Evolutionary conservation across 306 rosid species (phyloP).

Genomic region (Glycine tomentella): DNA sequence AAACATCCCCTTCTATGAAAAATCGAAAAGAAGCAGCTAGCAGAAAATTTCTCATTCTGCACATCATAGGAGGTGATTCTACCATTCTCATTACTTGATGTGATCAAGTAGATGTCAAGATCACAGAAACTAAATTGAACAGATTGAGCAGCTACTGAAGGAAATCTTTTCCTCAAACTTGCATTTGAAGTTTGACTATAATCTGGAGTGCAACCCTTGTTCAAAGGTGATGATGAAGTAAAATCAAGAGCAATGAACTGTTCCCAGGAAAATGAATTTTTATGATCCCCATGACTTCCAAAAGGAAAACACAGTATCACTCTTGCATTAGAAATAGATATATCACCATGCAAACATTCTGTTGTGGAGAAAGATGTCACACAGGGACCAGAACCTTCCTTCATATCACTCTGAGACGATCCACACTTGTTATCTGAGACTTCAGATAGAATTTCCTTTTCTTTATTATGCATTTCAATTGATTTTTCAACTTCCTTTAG

Average conservation of each 20-base stretch:
- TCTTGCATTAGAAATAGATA: slow-evolving; percentile 73
- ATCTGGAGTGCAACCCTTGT: slow-evolving; percentile 49
- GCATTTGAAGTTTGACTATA: slow-evolving; percentile 54
- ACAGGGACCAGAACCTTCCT: slow-evolving; percentile 54
- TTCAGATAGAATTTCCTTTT: slow-evolving; percentile 46
- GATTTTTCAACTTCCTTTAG: slow-evolving; percentile 59
- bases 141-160: slow-evolving; percentile 59
- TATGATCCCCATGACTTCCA: slow-evolving; percentile 54
- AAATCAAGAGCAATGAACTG: slow-evolving; percentile 84
- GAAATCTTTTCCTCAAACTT: slow-evolving; percentile 63
- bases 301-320: slow-evolving; percentile 83
- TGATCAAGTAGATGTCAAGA: slow-evolving; percentile 68
- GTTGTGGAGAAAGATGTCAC: slow-evolving; percentile 63
- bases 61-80: slow-evolving; percentile 49
- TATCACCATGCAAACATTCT: slow-evolving; percentile 65
- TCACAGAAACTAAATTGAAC: slow-evolving; percentile 65
- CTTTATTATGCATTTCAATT: slow-evolving; percentile 51
- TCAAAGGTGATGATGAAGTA: slow-evolving; percentile 53
- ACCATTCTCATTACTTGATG: slow-evolving; percentile 49
- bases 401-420: slow-evolving; percentile 49
- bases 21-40: slow-evolving; percentile 68
- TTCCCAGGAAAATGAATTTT: slow-evolving; percentile 65
- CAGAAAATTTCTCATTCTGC: slow-evolving; percentile 57
- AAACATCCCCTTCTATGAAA: slow-evolving; percentile 52
- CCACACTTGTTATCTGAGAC: slow-evolving; percentile 50